Evolutionary conservation across 1,284 basidiomycete genomes (phyloP).

Genomic region (Pseudomicrostroma phylloplanum): DNA sequence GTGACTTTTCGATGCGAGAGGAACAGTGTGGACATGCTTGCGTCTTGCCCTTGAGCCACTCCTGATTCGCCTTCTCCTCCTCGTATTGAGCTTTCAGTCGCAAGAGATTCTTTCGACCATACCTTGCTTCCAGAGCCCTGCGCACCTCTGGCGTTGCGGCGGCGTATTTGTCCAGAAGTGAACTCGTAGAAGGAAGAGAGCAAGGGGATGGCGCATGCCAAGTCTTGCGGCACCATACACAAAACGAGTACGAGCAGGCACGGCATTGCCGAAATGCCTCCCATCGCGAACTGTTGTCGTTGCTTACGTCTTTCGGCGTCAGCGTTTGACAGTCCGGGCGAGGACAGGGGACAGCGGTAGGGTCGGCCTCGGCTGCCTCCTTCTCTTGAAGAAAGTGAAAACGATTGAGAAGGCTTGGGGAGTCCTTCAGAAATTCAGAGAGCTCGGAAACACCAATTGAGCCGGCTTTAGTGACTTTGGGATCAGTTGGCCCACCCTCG

Average conservation of each 20-base stretch:
- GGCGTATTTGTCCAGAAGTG: conserved; percentile 11
- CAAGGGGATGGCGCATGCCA: conserved; percentile 15
- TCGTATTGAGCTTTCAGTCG: conserved; percentile 11
- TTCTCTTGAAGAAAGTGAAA: conserved; percentile 10
- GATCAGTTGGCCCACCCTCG: background rate
- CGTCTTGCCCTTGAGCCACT: conserved; percentile 10
- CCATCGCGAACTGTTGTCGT: conserved; percentile 12
- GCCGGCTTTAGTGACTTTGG: background rate
- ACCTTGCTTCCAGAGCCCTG: conserved; percentile 9
- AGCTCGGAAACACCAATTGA: conserved; percentile 11
- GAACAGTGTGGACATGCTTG: conserved; percentile 17
- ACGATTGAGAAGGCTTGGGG: conserved; percentile 7
- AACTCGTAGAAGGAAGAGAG: background rate
- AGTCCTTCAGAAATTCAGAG: conserved; percentile 7
- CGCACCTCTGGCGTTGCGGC: conserved; percentile 7
- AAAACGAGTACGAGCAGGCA: conserved; percentile 13
- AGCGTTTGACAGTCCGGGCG: conserved; percentile 14
- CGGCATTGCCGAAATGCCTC: conserved; percentile 15
- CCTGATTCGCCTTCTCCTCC: conserved; percentile 16
- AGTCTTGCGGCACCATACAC: conserved; percentile 14
- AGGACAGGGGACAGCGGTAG: conserved; percentile 17
- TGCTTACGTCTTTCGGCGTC: conserved; percentile 4
- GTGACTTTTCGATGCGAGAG: conserved; percentile 10
- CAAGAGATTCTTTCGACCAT: conserved; percentile 16
- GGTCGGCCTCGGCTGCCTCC: conserved; percentile 16